Percentiles rank a stretch among this genome's conserved stretches.
phyloP scores from a whole-genome alignment of 1,284 basidiomycete species.

The Peniophora sp. region DNA sequence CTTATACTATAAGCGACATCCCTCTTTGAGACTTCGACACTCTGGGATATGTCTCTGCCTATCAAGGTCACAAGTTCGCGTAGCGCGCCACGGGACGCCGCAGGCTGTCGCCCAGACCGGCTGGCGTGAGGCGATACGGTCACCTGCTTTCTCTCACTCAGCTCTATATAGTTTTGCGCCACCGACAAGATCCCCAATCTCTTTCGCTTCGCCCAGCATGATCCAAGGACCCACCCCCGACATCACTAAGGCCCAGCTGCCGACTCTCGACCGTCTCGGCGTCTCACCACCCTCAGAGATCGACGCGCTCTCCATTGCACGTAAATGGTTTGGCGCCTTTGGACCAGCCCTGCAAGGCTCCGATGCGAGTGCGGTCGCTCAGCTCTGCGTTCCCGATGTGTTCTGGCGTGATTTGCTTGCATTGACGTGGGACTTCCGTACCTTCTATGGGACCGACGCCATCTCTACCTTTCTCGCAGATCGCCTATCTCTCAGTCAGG shows the following conservation, averaged over 20 bases:
- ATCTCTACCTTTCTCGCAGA: constrained; percentile 14
- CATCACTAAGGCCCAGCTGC: background rate
- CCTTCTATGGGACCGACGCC: constrained; percentile 19
- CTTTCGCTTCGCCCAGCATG: too few species aligned
- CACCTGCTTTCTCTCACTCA: too few species aligned
- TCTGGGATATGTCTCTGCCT: background rate
- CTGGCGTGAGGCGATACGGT: too few species aligned
- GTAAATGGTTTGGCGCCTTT: background rate
- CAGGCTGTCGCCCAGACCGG: too few species aligned
- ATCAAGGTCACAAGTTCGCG: background rate
- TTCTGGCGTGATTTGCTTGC: constrained; percentile 24
- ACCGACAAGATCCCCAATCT: too few species aligned
- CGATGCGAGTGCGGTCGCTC: background rate
- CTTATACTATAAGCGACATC: too few species aligned
- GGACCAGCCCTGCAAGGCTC: too few species aligned
- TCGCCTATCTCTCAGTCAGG: constrained; percentile 13
- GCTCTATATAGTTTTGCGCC: too few species aligned
- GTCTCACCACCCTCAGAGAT: background rate
- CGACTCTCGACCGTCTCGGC: background rate
- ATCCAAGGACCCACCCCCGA: too few species aligned
- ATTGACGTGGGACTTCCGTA: constrained; percentile 25
- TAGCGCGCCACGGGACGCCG: too few species aligned
- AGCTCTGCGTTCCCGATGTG: constrained; percentile 14
- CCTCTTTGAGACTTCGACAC: too few species aligned
- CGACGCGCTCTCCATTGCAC: background rate